Percentiles rank a stretch among this genome's conserved stretches.
These are phyloP conservation scores for Chlorophyllum brunneum DNA, from an alignment of 768 basidiomycete genomes.

Conservation along the genomic window DNA sequence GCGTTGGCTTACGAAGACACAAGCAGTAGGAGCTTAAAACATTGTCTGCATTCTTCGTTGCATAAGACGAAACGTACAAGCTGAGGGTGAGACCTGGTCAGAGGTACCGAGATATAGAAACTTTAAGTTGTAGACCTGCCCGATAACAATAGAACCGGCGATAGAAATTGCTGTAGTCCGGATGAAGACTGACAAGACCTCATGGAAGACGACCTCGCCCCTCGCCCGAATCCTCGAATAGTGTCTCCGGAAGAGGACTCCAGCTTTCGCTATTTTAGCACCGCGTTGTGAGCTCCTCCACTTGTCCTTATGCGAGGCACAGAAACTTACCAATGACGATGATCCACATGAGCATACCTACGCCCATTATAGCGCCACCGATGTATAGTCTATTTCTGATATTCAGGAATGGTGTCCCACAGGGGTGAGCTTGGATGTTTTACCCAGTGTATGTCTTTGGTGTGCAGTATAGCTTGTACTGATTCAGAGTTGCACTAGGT, in stretches of 20 bases:
- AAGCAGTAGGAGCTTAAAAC: constrained; percentile 1
- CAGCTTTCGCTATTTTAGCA: not conserved
- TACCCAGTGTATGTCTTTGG: constrained; percentile 9
- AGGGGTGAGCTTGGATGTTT: not conserved
- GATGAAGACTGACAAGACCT: constrained; percentile 1
- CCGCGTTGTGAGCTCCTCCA: not conserved
- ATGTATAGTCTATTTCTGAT: not conserved
- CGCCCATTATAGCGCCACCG: constrained; percentile 5
- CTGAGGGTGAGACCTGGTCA: not conserved
- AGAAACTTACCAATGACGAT: constrained; percentile 5
- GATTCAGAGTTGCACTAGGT: not conserved
- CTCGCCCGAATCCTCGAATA: not conserved
- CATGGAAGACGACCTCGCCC: not conserved
- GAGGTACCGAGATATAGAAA: not conserved
- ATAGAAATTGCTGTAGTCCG: not conserved
- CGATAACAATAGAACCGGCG: not conserved
- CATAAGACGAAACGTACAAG: constrained; percentile 1
- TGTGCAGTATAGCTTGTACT: constrained; percentile 4
- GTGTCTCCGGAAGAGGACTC: not conserved
- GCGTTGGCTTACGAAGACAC: not conserved
- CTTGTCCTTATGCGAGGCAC: not conserved
- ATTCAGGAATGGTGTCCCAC: not conserved
- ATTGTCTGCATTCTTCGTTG: not conserved
- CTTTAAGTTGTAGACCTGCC: not conserved
- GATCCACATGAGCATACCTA: constrained; percentile 5